Evolutionary conservation across 345 rosid genomes (phyloP), one percentile per base, ranked within the genome.

Genomic region (Isatis tinctoria): DNA sequence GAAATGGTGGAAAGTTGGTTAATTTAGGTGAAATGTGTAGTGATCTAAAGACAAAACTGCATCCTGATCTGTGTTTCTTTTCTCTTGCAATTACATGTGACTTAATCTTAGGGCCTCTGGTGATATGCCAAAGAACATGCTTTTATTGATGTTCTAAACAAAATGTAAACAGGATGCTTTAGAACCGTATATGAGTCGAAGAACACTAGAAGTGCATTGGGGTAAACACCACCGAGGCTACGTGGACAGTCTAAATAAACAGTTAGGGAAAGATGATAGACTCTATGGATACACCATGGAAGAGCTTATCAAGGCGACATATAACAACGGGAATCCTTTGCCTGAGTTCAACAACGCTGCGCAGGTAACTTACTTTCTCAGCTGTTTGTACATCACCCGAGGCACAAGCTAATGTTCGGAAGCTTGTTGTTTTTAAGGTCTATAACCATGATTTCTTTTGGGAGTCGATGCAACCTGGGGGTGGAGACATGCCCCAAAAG

Each of bases 401-500:
- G 60, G 14, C 0, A 69, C 1, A 9, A 20, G 52, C 48, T 75
- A 20, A 45, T 69, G 58, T 14, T 69, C 58, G 61, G 35, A 26
- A 40, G 36, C 33, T 16, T 58, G 41, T 40, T 61, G 61, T 39
- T 18, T 39, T 18, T 67, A 37, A 90, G 97, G 91, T 89, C 20
- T 94, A 95, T 95, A 94, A 91, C 82, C 97, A 94, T 79, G 89
- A 91, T 67, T 94, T 91, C 83, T 94, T 94, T 62, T 94, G 98
- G 98, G 98, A 94, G 78, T 94, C 98, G 18, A 91, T 94, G 97
- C 93, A 88, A 83, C 98, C 97, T 66, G 93, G 91, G 45, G 98
- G 97, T 22, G 97, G 98, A 26, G 83, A 76, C 74, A 67, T 77
- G 84, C 94, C 97, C 24, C 62, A 78, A 80, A 87, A 84, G 73